Conservation (phyloP, 2,329 filamentous ascomycete genomes). For the Penicillium sp. region DNA sequence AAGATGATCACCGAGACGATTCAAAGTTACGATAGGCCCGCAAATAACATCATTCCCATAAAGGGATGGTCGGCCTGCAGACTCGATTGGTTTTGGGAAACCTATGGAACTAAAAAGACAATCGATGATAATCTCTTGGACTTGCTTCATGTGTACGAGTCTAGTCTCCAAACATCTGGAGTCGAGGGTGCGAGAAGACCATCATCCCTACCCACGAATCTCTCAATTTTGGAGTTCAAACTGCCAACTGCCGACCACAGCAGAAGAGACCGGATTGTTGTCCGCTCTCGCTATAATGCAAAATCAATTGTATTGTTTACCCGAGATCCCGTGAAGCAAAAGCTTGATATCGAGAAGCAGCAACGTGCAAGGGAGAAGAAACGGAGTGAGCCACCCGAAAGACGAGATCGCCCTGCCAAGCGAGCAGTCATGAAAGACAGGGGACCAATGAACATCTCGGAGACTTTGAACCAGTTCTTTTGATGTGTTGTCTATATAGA, state of each 20-base stretch:
- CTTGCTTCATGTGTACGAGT: conserved; percentile 7
- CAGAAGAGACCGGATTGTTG: background rate
- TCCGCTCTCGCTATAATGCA: conserved; percentile 6
- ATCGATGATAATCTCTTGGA: background rate
- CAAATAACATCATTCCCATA: background rate
- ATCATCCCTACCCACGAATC: background rate
- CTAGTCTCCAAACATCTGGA: background rate
- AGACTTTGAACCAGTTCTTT: conserved; percentile 7
- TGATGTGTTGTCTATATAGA: background rate
- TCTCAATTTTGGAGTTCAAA: conserved; percentile 9
- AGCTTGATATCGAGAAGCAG: background rate
- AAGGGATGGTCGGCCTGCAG: conserved; percentile 11
- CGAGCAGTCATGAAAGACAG: conserved; percentile 10
- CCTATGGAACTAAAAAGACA: background rate
- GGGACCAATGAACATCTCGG: background rate
- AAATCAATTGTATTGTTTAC: conserved; percentile 11
- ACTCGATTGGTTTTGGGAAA: conserved; percentile 9
- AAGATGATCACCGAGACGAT: conserved; percentile 22
- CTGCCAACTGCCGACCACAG: conserved; percentile 1
- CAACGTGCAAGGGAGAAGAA: background rate
- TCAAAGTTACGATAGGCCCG: background rate
- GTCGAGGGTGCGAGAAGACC: background rate
- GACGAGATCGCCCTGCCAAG: conserved; percentile 1
- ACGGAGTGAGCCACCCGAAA: background rate
- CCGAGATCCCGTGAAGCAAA: background rate